Evolutionary conservation across 129 eudicot genomes (phyloP).

Genomic region (Helichrysum umbraculigerum): DNA sequence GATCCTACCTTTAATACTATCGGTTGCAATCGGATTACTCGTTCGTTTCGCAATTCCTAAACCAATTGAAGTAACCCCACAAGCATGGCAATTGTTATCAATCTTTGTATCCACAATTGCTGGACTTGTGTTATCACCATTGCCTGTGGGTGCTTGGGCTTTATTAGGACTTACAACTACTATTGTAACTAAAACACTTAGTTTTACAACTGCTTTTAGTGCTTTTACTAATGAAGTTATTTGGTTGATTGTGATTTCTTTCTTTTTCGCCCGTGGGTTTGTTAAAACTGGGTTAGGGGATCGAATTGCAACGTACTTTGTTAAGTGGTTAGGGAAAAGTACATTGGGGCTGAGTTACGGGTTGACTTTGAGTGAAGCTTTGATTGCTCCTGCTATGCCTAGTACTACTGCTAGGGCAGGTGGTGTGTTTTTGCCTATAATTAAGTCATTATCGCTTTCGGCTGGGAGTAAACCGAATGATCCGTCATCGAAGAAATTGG

Average conservation of each 20-base stretch:
- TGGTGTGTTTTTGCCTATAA: slow-evolving; percentile 89
- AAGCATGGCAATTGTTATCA: slow-evolving; percentile 81
- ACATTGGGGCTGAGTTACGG: slow-evolving; percentile 90
- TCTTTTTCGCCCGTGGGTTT: slow-evolving; percentile 85
- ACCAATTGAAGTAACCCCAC: slow-evolving; percentile 68
- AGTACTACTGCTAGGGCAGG: slow-evolving; percentile 97
- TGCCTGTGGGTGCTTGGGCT: slow-evolving; percentile 96
- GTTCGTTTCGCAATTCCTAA: slow-evolving; percentile 63
- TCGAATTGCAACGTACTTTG: slow-evolving; percentile 84
- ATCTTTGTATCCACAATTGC: slow-evolving; percentile 80
- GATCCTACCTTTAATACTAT: slow-evolving; percentile 47
- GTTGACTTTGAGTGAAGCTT: slow-evolving; percentile 78
- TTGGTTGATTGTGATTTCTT: slow-evolving; percentile 88
- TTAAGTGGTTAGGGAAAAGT: slow-evolving; percentile 83
- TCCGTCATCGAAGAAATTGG: slow-evolving; percentile 59
- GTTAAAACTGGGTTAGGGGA: slow-evolving; percentile 88
- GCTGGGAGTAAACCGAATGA: slow-evolving; percentile 81
- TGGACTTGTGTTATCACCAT: slow-evolving; percentile 74
- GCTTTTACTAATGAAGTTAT: slow-evolving; percentile 85
- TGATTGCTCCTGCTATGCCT: slow-evolving; percentile 98
- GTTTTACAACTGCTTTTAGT: slow-evolving; percentile 61
- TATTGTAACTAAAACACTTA: slow-evolving; percentile 55
- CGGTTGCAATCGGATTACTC: slow-evolving; percentile 53
- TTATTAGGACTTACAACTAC: slow-evolving; percentile 63
- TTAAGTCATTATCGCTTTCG: slow-evolving; percentile 66